Percentiles rank a stretch among this genome's conserved stretches.
Evolutionary conservation across 1,284 basidiomycete species (phyloP).

Genomic region (Austroboletus niveus): DNA sequence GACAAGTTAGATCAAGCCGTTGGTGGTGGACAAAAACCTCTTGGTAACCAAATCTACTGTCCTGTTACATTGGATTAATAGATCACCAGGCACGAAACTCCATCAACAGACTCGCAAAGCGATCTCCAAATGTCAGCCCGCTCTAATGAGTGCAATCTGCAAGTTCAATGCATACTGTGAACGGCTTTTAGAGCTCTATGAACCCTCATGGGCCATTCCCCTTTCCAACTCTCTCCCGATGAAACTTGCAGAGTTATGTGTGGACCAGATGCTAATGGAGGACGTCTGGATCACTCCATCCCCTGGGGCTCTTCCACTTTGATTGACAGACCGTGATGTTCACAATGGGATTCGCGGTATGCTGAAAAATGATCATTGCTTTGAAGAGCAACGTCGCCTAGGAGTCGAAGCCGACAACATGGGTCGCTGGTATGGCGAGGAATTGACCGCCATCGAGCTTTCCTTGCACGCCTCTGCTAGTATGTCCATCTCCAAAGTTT

Average conservation of each 20-base stretch:
- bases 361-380: background rate
- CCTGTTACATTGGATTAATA: background rate
- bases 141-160: background rate
- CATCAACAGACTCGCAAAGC: slow-evolving; percentile 1
- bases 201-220: slow-evolving; percentile 24
- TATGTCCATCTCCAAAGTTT: too few species aligned
- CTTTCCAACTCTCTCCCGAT: slow-evolving; percentile 33
- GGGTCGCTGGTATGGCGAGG: too few species aligned
- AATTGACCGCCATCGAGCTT: too few species aligned
- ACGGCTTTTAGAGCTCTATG: slow-evolving; percentile 2
- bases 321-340: background rate
- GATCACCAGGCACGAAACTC: too few species aligned
- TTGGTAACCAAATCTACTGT: background rate
- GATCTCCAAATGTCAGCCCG: background rate
- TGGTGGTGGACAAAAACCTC: background rate
- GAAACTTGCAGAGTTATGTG: slow-evolving; percentile 30
- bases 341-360: background rate
- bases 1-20: background rate
- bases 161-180: background rate
- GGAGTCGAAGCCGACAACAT: too few species aligned
- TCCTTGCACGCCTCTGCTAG: too few species aligned
- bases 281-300: too few species aligned
- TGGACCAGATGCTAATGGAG: background rate
- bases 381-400: background rate
- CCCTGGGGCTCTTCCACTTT: background rate